A percentile compares a stretch with the other conserved stretches of the same genome.
phyloP scores from a whole-genome alignment of 2,329 filamentous ascomycete species.

The Escovopsis weberi region DNA sequence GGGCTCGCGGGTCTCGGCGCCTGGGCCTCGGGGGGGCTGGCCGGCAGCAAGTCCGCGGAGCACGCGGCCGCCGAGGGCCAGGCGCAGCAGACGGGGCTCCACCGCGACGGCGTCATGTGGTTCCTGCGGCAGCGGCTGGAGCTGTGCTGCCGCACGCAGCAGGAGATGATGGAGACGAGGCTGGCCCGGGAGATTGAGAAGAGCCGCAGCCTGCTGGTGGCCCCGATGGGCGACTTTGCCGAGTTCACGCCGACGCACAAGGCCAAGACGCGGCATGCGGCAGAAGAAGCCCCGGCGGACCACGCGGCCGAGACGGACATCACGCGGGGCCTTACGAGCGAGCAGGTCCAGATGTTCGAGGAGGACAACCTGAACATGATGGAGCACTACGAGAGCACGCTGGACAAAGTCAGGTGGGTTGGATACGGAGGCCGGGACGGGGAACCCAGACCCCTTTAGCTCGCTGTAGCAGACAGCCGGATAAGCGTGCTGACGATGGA shows the following conservation, averaged over 20 bases:
- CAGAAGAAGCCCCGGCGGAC: background rate
- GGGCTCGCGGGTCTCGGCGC: constrained; percentile 48
- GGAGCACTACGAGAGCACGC: constrained; percentile 82
- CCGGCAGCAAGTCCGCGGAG: constrained; percentile 40
- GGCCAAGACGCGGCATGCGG: background rate
- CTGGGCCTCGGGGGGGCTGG: constrained; percentile 49
- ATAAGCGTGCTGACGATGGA: background rate
- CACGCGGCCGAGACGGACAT: background rate
- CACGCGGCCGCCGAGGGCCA: constrained; percentile 59
- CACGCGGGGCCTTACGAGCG: constrained; percentile 51
- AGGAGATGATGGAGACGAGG: constrained; percentile 84
- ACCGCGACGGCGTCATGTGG: constrained; percentile 74
- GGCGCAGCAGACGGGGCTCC: constrained; percentile 49
- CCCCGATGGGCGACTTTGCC: constrained; percentile 19
- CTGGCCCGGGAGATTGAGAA: constrained; percentile 76
- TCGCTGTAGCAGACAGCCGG: too few relatives aligned
- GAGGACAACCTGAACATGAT: constrained; percentile 87
- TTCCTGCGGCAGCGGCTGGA: constrained; percentile 64
- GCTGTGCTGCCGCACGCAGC: constrained; percentile 62
- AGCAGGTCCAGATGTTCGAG: constrained; percentile 88
- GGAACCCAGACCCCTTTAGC: too few relatives aligned
- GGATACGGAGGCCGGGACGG: background rate
- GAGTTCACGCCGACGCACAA: constrained; percentile 14
- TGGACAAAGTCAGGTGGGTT: constrained; percentile 82
- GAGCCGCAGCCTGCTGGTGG: constrained; percentile 60